phyloP scores from a whole-genome alignment of 2,329 filamentous ascomycete species.

The Tolypocladium tundrense region DNA sequence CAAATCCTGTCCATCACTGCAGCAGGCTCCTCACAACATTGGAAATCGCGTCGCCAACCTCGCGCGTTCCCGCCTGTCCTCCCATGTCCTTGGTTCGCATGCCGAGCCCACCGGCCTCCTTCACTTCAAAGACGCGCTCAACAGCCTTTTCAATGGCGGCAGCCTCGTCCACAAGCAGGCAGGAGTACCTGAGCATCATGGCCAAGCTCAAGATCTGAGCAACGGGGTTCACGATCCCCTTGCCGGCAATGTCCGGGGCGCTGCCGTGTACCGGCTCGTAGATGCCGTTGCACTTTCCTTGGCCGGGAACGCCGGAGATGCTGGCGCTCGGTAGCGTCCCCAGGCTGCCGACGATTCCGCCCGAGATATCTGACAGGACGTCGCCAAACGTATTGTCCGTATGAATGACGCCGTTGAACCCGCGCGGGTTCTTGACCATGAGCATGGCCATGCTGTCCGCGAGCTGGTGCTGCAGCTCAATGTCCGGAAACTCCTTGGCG shows the following conservation, averaged over 20 bases:
- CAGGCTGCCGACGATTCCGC: slow-evolving; percentile 34
- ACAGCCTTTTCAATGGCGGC: slow-evolving; percentile 55
- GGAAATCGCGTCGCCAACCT: slow-evolving; percentile 54
- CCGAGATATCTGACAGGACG: slow-evolving; percentile 33
- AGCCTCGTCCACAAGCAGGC: slow-evolving; percentile 50
- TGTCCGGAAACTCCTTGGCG: slow-evolving; percentile 29
- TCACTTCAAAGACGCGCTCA: slow-evolving; percentile 50
- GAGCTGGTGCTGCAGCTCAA: slow-evolving; percentile 33
- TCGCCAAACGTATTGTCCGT: slow-evolving; percentile 39
- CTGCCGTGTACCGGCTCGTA: slow-evolving; percentile 70
- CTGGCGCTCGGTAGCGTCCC: slow-evolving; percentile 35
- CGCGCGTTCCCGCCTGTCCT: slow-evolving; percentile 49
- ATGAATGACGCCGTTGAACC: slow-evolving; percentile 36
- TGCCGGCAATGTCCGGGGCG: slow-evolving; percentile 64
- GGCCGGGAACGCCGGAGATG: slow-evolving; percentile 28
- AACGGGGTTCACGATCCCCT: slow-evolving; percentile 63
- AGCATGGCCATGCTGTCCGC: slow-evolving; percentile 38
- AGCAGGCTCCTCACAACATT: slow-evolving; percentile 2
- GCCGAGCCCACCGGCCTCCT: slow-evolving; percentile 26
- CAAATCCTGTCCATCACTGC: not conserved
- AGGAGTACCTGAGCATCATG: slow-evolving; percentile 68
- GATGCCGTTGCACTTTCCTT: slow-evolving; percentile 51
- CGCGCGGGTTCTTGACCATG: slow-evolving; percentile 34
- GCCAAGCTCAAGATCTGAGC: slow-evolving; percentile 61
- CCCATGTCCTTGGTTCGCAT: slow-evolving; percentile 57